phyloP scores from a whole-genome alignment of 305 asterid species.

The Fraxinus baroniana region DNA sequence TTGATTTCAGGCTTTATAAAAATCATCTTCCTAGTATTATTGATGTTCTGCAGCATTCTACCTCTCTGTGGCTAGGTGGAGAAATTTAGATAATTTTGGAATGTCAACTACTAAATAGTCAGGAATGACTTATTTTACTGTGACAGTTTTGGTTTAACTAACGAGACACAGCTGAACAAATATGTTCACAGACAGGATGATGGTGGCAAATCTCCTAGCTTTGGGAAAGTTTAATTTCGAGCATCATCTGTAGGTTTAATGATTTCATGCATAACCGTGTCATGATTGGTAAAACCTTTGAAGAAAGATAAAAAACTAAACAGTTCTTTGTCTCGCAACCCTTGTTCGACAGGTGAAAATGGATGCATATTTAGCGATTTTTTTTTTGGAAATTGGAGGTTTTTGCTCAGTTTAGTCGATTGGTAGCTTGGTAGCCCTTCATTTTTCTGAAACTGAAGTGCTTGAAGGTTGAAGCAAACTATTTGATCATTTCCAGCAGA shows the following conservation, averaged over 20 bases:
- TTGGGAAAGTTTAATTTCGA: neutral
- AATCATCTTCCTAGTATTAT: neutral
- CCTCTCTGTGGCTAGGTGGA: neutral
- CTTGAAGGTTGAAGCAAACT: neutral
- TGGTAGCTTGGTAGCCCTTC: neutral
- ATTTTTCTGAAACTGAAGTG: neutral
- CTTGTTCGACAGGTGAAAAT: neutral
- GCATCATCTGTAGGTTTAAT: neutral
- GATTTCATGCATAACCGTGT: neutral
- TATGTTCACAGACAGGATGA: neutral
- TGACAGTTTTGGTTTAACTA: neutral
- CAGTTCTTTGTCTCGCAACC: neutral
- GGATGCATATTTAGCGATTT: neutral
- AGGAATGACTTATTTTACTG: neutral
- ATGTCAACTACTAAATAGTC: neutral
- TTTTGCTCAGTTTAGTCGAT: neutral
- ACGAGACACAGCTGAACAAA: neutral
- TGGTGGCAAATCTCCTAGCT: neutral
- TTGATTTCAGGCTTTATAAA: constrained; percentile 14
- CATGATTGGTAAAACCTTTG: neutral
- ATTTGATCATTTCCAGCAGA: neutral
- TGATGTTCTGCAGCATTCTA: neutral
- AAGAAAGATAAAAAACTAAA: neutral
- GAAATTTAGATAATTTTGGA: neutral
- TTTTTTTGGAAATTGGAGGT: neutral